Evolutionary conservation across 2,329 filamentous ascomycete genomes (phyloP), one percentile per base, ranked within the genome.

Genomic region (Ascochyta fabae): DNA sequence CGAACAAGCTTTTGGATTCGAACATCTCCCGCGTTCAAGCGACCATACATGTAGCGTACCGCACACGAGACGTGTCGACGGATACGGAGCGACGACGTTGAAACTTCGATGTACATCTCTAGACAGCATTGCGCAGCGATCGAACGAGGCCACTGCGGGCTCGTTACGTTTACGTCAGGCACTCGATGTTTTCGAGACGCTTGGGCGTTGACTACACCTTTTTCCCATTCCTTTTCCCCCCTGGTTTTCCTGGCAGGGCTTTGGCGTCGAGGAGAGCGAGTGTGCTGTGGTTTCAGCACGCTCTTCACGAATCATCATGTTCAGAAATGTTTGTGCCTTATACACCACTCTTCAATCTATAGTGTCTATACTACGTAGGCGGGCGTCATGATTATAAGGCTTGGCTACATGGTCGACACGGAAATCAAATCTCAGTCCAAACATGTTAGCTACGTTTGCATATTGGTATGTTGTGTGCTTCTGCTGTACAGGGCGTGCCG

Each of bases 281-380:
- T 36, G 38, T 47, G 43, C 38, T 42, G 39, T 31, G 44, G 26
- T 24, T 31, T 13, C 43, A 43, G 50, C 50, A 42, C 26, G 50
- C 44, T 41, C 8, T 40, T 55, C n/a, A 50, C 29, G 53, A 49
- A 40, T 45, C 27, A 45, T 53, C 48, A 56, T 59, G 56, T 57
- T 48, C 56, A 56, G 60, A 64, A 23, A 66, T 62, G 54, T 60
- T 56, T 61, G 59, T 63, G 55, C 53, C 52, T 58, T 66, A 59
- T 66, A 65, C 57, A 65, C 42, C 54, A 52, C 40, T 60, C 54
- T 57, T 51, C 48, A 52, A 56, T 59, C 42, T 58, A 56, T 67
- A 66, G 62, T 66, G 61, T 70, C 54, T 67, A 68, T 66, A 67
- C 56, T 59, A 49, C 36, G 35, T 59, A 57, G 65, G 53, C 48